phyloP scores from a whole-genome alignment of 192 early-diverging fungal species.

The Irineochytrium annulatum region DNA sequence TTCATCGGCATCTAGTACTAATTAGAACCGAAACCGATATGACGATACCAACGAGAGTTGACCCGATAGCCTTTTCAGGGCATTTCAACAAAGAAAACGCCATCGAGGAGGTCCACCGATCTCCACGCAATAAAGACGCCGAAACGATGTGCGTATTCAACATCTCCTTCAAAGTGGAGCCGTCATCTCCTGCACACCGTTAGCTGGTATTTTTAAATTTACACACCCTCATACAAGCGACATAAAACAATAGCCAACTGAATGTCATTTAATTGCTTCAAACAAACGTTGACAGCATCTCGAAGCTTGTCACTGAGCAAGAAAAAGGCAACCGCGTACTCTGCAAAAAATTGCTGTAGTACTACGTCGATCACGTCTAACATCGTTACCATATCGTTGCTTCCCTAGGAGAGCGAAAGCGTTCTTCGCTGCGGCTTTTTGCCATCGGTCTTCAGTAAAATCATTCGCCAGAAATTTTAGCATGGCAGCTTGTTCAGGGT shows the following conservation, averaged over 20 bases:
- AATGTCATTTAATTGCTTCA: conserved; percentile 85
- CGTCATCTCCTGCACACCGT: neutral
- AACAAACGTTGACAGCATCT: conserved; percentile 89
- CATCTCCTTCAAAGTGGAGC: conserved; percentile 18
- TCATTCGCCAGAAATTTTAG: conserved; percentile 87
- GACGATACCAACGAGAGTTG: conserved; percentile 48
- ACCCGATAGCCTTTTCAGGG: conserved; percentile 52
- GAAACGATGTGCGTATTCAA: conserved; percentile 6
- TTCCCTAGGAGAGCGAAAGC: conserved; percentile 95
- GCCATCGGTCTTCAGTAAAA: conserved; percentile 87
- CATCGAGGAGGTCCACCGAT: conserved; percentile 63
- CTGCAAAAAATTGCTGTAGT: conserved; percentile 38
- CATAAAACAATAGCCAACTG: conserved; percentile 91
- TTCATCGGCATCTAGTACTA: conserved; percentile 29
- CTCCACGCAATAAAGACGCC: conserved; percentile 46
- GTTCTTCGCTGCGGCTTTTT: conserved; percentile 93
- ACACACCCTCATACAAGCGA: conserved; percentile 81
- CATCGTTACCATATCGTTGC: conserved; percentile 74
- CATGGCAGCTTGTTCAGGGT: conserved; percentile 87
- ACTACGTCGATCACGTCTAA: neutral
- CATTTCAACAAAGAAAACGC: conserved; percentile 56
- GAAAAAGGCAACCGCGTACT: conserved; percentile 94
- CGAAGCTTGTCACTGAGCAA: conserved; percentile 78
- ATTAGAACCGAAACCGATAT: conserved; percentile 7
- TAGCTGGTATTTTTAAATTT: neutral